Evolutionary conservation across 345 rosid genomes (phyloP), one percentile per base, ranked within the genome.

Genomic region (Durio zibethinus): DNA sequence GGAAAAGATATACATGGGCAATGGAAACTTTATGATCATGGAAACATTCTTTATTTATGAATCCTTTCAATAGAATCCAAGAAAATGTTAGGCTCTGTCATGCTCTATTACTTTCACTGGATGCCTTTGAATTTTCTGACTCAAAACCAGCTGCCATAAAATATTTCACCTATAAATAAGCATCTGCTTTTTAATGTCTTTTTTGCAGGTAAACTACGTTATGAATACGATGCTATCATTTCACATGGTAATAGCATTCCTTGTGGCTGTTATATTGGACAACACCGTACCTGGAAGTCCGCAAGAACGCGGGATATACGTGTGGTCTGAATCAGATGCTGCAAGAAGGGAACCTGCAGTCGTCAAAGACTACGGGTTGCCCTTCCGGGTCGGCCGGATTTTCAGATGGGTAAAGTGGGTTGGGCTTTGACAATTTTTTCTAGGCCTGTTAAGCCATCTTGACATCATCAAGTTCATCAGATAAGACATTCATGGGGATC

Each of bases 361-460:
- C 43, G 80, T 90, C 47, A 93, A 96, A 85, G 98, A 96, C 87
- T 96, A 93, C 15, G 93, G 81, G 80, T 82, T 96, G 61, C 99
- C 99, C 25, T 92, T 90, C 86, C n/a, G n/a, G n/a, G n/a, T n/a
- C n/a, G n/a, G n/a, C n/a, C n/a, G n/a, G n/a, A n/a, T 89, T 81
- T 96, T 96, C 88, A 86, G 92, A 90, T 96, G 99, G 98, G 97
- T 96, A 48, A 96, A 91, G 67, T 96, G 99, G 99, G 98, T 93
- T 14, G 99, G 99, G 74, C 83, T 96, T 67, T 96, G 88, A 93
- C 45, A 36, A 36, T 7, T 21, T 14, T 16, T 53, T 14, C 36
- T 52, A 20, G 71, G 68, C n/a, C 6, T 54, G 25, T 27, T 16
- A n/a, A 15, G 45, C 8, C 21, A 27, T 20, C 14, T 7, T 40